phyloP scores from a whole-genome alignment of 805 yeast species.

The Saccharomycopsis olivae region DNA sequence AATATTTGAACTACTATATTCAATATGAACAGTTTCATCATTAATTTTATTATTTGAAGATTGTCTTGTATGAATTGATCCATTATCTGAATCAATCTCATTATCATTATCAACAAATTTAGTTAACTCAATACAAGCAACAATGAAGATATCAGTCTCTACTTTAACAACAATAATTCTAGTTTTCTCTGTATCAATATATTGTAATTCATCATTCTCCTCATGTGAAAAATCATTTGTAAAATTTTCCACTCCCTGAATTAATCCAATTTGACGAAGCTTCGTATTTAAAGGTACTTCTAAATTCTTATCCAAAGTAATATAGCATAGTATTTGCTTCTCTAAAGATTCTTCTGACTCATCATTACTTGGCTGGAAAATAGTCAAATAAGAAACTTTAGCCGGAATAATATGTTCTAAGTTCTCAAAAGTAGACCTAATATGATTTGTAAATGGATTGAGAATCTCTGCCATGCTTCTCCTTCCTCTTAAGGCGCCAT shows the following conservation, averaged over 20 bases:
- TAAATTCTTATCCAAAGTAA: neutral
- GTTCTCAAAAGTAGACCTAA: conserved; percentile 6
- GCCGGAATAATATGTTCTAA: conserved; percentile 13
- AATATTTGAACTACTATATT: conserved; percentile 10
- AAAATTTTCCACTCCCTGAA: conserved; percentile 16
- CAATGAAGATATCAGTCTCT: conserved; percentile 12
- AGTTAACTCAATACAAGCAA: conserved; percentile 13
- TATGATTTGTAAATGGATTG: conserved; percentile 2
- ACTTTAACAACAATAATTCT: conserved; percentile 11
- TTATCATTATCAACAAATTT: conserved; percentile 11
- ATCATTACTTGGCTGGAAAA: conserved; percentile 12
- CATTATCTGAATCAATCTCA: conserved; percentile 2
- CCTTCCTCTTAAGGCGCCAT: too few species aligned
- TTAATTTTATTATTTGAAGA: neutral
- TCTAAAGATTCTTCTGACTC: conserved; percentile 9
- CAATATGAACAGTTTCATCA: conserved; percentile 3
- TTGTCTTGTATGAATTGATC: neutral
- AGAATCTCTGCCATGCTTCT: conserved; percentile 5
- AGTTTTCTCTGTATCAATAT: conserved; percentile 16
- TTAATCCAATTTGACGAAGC: conserved; percentile 16
- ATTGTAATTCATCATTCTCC: neutral
- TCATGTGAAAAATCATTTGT: conserved; percentile 11
- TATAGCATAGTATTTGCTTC: conserved; percentile 15
- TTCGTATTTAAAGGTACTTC: conserved; percentile 2
- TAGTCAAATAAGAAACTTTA: conserved; percentile 11